Percentiles rank a stretch among this genome's conserved stretches.
These are phyloP conservation scores for Rhododendron griersonianum DNA, from an alignment of 148 eudicot genomes.

Conservation along the genomic window DNA sequence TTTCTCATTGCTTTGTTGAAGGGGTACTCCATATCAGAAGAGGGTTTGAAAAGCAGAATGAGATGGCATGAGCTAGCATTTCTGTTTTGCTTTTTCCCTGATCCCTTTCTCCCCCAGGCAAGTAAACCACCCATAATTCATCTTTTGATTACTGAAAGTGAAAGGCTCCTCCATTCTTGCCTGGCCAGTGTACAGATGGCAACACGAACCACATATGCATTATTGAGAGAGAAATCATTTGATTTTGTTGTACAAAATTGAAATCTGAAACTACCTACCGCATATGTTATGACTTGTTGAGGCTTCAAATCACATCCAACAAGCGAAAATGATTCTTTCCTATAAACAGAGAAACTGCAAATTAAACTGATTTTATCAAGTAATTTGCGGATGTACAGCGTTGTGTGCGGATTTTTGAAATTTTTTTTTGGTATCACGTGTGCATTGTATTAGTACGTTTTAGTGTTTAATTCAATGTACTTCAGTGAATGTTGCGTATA, in stretches of 20 bases:
- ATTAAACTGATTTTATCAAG: background rate
- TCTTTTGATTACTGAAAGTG: conserved; percentile 14
- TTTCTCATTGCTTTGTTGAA: background rate
- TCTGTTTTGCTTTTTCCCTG: background rate
- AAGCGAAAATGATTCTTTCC: background rate
- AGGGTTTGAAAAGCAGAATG: background rate
- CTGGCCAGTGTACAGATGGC: background rate
- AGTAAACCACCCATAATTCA: background rate
- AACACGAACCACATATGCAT: background rate
- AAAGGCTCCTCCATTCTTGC: background rate
- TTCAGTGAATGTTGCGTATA: background rate
- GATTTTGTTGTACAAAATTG: background rate
- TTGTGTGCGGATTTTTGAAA: background rate
- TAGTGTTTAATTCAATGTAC: background rate
- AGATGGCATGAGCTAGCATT: background rate
- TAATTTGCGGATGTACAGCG: background rate
- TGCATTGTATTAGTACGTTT: background rate
- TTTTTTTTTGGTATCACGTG: background rate
- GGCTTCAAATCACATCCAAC: background rate
- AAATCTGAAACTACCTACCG: background rate
- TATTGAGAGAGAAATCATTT: background rate
- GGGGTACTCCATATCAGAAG: background rate
- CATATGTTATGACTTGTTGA: background rate
- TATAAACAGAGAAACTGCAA: background rate
- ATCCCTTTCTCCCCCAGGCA: conserved; percentile 13